Evolutionary conservation across 495 filamentous ascomycete species (phyloP), one percentile per base, ranked within the genome.

Genomic region (Aspergillus bertholletiae): DNA sequence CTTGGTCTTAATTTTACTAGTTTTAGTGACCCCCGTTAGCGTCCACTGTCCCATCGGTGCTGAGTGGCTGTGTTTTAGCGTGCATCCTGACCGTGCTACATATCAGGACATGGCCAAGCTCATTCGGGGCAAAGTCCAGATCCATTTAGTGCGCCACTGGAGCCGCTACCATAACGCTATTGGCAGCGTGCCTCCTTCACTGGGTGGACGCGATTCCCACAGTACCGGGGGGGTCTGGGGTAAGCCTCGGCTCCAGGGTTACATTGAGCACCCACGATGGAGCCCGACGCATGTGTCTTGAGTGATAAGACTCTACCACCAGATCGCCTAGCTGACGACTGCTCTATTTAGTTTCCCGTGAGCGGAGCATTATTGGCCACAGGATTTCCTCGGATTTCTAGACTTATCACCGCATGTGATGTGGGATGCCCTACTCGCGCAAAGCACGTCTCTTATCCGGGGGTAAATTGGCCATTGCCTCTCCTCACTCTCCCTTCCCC

Each of bases 231-330:
- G 47, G 26, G 3, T 13, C 40, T 46, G 40, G 51, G 27, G 51
- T 28, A 44, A 34, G 27, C 51, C 51, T 53, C 51, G 51, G 51
- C 26, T 46, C 17, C 17, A 20, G 20, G 0, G 47, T n/a, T 8
- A 5, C 18, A 7, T 13, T 28, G n/a, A 6, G 15, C 28, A 11
- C 21, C 40, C 21, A 43, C 7, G 5, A 21, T 43, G 1, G 8
- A 6, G 18, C 30, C 51, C 51, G 51, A 53, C 22, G 41, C 51
- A 53, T 53, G 51, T 53, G 51, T 28, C 9, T 35, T 11, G 7
- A 8, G 22, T 15, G 34, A 37, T 37, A 37, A 37, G 34, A 37
- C 9, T n/a, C 2, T 15, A 2, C 34, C 4, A 37, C 11, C 30
- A 15, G 34, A 15, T 37, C 34, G 22, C 22, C 18, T 18, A 21